Evolutionary conservation across 176 grass and related monocot genomes (phyloP).

Genomic region (Ampelocalamus luodianensis): DNA sequence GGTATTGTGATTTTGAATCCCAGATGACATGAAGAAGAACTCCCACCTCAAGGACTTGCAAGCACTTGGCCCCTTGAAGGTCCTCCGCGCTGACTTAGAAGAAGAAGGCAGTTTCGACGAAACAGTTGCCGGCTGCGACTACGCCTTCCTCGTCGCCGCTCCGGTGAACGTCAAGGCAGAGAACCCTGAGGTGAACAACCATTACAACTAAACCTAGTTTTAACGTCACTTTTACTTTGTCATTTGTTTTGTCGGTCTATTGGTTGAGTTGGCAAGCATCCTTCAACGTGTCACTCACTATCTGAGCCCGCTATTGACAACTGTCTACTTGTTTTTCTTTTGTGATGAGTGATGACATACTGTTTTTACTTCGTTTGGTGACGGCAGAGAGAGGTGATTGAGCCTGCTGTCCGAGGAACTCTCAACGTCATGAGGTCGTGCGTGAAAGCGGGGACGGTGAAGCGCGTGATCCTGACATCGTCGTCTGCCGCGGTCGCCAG

Average conservation of each 20-base stretch:
- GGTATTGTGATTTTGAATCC: too few species aligned
- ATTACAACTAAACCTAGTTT: neutral
- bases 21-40: slow-evolving; percentile 34
- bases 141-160: slow-evolving; percentile 68
- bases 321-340: too few species aligned
- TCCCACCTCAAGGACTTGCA: slow-evolving; percentile 13
- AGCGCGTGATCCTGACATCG: slow-evolving; percentile 45
- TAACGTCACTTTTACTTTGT: neutral
- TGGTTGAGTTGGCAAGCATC: neutral
- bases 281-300: neutral
- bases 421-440: slow-evolving; percentile 59
- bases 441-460: slow-evolving; percentile 37
- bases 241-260: neutral
- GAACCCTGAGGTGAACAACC: slow-evolving; percentile 52
- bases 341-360: too few species aligned
- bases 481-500: neutral
- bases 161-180: slow-evolving; percentile 52
- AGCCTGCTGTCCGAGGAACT: slow-evolving; percentile 48
- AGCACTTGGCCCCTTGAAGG: slow-evolving; percentile 45
- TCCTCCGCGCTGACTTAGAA: slow-evolving; percentile 52
- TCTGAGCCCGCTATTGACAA: neutral
- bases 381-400: slow-evolving; percentile 60
- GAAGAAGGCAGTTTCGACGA: slow-evolving; percentile 57
- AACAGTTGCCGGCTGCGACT: slow-evolving; percentile 51
- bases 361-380: neutral